Evolutionary conservation across 495 filamentous ascomycete species (phyloP), one percentile per base, ranked within the genome.

Genomic region (Chaetomidium leptoderma): DNA sequence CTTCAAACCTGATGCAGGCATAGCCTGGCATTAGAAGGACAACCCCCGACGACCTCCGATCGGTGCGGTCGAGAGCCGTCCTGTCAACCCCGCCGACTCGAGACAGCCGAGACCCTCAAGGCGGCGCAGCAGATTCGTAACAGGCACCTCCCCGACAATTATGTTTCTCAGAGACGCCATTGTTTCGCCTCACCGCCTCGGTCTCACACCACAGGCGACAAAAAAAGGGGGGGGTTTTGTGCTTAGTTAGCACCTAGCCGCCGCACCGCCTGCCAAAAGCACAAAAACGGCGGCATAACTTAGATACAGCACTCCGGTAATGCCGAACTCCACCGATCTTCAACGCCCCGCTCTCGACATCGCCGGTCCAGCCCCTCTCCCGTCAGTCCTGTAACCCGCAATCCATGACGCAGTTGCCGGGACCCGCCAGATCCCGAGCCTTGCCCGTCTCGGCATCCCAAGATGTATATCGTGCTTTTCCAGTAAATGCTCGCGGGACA

Each of bases 381-480:
- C 13, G 14, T 24, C 2, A 44, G 13, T 23, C 51, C 37, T 33
- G 4, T 6, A 53, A 24, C 27, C 37, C 35, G 19, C 21, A 10
- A 16, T 32, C 23, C 53, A 56, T 56, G 53, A 56, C 53, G 53
- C 53, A 47, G 53, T 32, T 1, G 43, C 53, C 11, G 16, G 16
- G 24, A 19, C 32, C 19, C 16, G 21, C 33, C 32, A 9, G 7
- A 32, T 43, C 21, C 19, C 37, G 16, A 6, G 13, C 17, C 50
- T 55, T 46, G 5, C 53, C 42, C 23, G 19, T 56, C 11, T 48
- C 32, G 53, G 43, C 43, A 56, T 48, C 21, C n/a, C 1, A 13
- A 46, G 16, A 48, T 56, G 33, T 40, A 43, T 8, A 48, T 55
- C 53, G 21, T 17, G 21, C 24, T 27, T 26, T 47, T 17, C 43